Conservation (phyloP, 2,329 filamentous ascomycete genomes). For the Colletotrichum lindemuthianum region DNA sequence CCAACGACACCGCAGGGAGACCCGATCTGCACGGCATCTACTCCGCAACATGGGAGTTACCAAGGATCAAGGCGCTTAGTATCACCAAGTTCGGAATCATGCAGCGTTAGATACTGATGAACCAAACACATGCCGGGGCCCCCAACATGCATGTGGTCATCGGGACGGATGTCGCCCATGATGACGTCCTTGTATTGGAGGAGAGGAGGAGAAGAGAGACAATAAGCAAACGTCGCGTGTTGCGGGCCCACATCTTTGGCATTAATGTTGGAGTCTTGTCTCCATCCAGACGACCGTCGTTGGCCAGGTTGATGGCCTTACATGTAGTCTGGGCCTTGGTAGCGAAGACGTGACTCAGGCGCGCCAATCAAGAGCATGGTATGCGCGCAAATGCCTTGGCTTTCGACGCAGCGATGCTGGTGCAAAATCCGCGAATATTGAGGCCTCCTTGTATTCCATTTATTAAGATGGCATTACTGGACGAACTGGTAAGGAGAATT, state of each 20-base stretch:
- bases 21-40: slow-evolving; percentile 7
- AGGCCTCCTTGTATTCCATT: too few species aligned
- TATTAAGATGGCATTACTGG: too few species aligned
- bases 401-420: too few species aligned
- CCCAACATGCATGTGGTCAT: slow-evolving; percentile 11
- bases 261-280: background rate
- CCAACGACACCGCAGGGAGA: background rate
- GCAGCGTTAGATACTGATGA: background rate
- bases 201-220: background rate
- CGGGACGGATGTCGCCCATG: background rate
- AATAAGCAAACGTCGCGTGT: slow-evolving; percentile 1
- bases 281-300: background rate
- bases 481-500: too few species aligned
- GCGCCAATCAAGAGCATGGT: background rate
- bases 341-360: background rate
- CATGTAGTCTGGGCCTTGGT: too few species aligned
- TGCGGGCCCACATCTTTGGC: background rate
- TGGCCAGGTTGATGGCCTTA: background rate
- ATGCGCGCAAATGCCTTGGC: too few species aligned
- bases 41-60: background rate
- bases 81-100: background rate
- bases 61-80: background rate
- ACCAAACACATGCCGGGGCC: background rate
- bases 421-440: too few species aligned
- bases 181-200: slow-evolving; percentile 24